phyloP scores from a whole-genome alignment of 1,139 yeast genomes.

The Hansenula anomala region DNA sequence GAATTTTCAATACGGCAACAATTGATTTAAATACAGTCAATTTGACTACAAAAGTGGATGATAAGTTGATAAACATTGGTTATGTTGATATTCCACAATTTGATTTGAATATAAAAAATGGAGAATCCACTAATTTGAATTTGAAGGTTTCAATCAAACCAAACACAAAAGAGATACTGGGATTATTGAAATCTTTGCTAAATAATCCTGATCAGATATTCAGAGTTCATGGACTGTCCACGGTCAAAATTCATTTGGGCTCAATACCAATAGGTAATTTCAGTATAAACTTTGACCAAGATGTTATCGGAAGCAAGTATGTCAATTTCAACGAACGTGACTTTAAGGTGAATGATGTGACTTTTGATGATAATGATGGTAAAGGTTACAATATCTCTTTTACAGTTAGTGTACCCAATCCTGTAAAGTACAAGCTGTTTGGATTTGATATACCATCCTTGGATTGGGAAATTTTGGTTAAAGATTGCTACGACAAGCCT shows the following conservation, averaged over 20 bases:
- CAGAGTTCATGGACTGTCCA: conserved; percentile 28
- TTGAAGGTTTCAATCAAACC: conserved; percentile 26
- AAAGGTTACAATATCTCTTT: conserved; percentile 23
- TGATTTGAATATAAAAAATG: conserved; percentile 13
- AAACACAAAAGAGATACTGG: conserved; percentile 25
- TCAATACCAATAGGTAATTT: conserved; percentile 26
- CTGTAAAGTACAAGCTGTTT: conserved; percentile 15
- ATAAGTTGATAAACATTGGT: conserved; percentile 13
- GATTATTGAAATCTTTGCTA: conserved; percentile 25
- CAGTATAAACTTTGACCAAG: conserved; percentile 24
- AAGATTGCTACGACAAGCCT: conserved; percentile 26
- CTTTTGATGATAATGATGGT: conserved; percentile 11
- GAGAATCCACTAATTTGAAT: conserved; percentile 11
- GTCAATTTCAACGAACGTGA: conserved; percentile 12
- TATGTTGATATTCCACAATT: conserved; percentile 16
- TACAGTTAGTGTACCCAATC: conserved; percentile 15
- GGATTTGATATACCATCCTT: conserved; percentile 24
- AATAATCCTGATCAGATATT: conserved; percentile 25
- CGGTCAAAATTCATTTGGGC: conserved; percentile 25
- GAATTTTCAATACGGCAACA: conserved; percentile 19
- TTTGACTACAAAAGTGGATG: conserved; percentile 8
- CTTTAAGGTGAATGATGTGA: conserved; percentile 17
- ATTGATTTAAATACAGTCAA: conserved; percentile 19
- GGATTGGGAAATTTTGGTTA: conserved; percentile 26
- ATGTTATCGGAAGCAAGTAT: conserved; percentile 21